These are phyloP conservation scores for Paraconiothyrium sp. DNA, from an alignment of 2,329 filamentous ascomycete species.

Conservation along the genomic window DNA sequence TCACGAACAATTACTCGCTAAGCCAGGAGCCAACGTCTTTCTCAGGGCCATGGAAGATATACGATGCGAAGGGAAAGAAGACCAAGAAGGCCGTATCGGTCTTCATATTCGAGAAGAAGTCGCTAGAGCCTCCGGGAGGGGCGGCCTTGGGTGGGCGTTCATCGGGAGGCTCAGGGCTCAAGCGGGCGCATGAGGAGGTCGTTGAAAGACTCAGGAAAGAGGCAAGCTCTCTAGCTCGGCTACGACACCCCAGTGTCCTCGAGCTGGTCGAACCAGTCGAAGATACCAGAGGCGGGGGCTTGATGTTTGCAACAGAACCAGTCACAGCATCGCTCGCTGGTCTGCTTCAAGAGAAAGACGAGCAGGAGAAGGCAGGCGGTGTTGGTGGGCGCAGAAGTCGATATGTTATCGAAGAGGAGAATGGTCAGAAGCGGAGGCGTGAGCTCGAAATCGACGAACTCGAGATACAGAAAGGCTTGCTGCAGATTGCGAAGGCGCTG, in stretches of 20 bases:
- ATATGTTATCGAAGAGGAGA: slow-evolving; percentile 81
- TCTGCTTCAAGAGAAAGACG: slow-evolving; percentile 86
- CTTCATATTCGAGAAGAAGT: slow-evolving; percentile 93
- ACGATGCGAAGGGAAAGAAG: slow-evolving; percentile 96
- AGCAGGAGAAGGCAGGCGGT: slow-evolving; percentile 77
- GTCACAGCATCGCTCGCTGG: slow-evolving; percentile 89
- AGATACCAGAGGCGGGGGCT: slow-evolving; percentile 86
- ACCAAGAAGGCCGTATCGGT: slow-evolving; percentile 89
- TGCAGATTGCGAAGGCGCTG: slow-evolving; percentile 92
- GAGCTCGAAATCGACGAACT: slow-evolving; percentile 96
- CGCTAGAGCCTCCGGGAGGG: slow-evolving; percentile 74
- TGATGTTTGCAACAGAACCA: slow-evolving; percentile 95
- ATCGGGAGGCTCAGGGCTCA: slow-evolving; percentile 73
- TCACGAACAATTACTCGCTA: slow-evolving; percentile 89
- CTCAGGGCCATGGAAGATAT: slow-evolving; percentile 95
- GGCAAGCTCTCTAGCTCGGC: slow-evolving; percentile 83
- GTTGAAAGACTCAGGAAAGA: slow-evolving; percentile 91
- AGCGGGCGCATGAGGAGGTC: slow-evolving; percentile 86
- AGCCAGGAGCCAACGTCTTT: slow-evolving; percentile 78
- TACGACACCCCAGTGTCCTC: slow-evolving; percentile 90
- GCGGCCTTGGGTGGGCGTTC: slow-evolving; percentile 65
- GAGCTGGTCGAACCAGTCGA: slow-evolving; percentile 96
- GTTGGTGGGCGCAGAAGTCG: slow-evolving; percentile 77
- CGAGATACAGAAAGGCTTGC: slow-evolving; percentile 94
- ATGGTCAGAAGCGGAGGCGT: slow-evolving; percentile 73